These are phyloP conservation scores for Paracoccidioides brasiliensis DNA, from an alignment of 2,329 filamentous ascomycete genomes.

Conservation along the genomic window DNA sequence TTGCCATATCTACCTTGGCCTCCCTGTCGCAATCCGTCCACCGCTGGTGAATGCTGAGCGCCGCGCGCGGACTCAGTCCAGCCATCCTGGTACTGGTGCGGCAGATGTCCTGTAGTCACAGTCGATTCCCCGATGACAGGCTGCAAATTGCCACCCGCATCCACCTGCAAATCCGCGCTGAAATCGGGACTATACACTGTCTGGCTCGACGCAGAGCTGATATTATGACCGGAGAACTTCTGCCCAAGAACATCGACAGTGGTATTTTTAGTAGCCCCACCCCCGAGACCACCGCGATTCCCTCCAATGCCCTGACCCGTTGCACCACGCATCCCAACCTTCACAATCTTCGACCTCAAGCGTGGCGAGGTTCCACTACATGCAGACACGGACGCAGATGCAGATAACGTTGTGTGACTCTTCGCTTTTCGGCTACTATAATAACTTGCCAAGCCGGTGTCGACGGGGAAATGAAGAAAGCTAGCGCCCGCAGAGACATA, in stretches of 20 bases:
- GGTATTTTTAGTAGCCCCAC: not conserved
- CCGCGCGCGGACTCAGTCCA: not conserved
- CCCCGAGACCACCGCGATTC: not conserved
- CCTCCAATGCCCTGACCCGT: not conserved
- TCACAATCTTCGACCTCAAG: not conserved
- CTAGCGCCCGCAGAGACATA: constrained; percentile 4
- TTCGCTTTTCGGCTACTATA: no score
- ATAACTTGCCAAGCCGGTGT: not conserved
- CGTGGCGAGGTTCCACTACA: not conserved
- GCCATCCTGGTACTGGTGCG: not conserved
- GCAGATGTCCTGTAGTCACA: not conserved
- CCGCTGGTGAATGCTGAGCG: not conserved
- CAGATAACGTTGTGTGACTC: not conserved
- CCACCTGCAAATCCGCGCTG: not conserved
- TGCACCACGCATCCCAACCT: not conserved
- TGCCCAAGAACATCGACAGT: not conserved
- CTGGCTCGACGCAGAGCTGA: not conserved
- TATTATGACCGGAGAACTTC: not conserved
- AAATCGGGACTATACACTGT: not conserved
- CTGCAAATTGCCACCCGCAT: not conserved
- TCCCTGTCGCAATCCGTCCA: not conserved
- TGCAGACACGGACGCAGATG: not conserved
- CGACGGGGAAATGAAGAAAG: constrained; percentile 3
- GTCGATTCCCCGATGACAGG: no score
- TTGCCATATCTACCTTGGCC: not conserved